Evolutionary conservation across 2,329 filamentous ascomycete species (phyloP), one percentile per base, ranked within the genome.

Genomic region (Penicillium vulpinum): DNA sequence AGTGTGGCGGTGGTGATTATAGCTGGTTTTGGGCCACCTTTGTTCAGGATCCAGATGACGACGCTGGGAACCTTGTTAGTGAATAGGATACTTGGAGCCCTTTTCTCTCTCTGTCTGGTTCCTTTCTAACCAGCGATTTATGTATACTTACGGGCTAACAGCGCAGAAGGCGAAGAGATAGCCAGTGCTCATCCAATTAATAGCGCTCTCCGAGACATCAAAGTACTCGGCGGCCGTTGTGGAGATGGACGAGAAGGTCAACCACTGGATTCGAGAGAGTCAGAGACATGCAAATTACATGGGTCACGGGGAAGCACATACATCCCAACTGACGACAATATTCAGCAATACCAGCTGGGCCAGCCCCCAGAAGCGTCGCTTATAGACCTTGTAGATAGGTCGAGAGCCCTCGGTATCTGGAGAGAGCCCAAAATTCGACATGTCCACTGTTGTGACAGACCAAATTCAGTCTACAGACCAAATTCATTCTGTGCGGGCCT

Each of bases 321-420:
- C 91, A 84, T 95, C 91, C 93, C 93, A 97, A 69, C 90, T 95
- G 40, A 96, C 88, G 59, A 97, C 85, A 54, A 97, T 88, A 72
- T 97, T 99, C 76, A 97, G 80, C 67, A 97, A 76, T 7, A 92
- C 88, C 70, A 97, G 77, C 75, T 96, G 90, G 22, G 84, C 77
- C 50, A 99, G 79, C 0, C 94, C 94, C 72, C 96, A 90, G 87
- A 91, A 99, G 43, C 94, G 84, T 69, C 91, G 84, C 76, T 89
- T 93, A 73, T 97, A 97, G 22, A 89, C 83, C 61, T 74, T 80
- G 66, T 80, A 84, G 53, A 63, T 65, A 31, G 64, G 64, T 56
- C 62, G 61, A 22, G 66, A 58, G 41, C 63, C 55, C 22, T 56
- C 43, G 8, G 46, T 31, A 56, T 62, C 55, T 46, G 51, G 51